Percentiles rank a stretch among this genome's conserved stretches.
These are phyloP conservation scores for Spergularia marina DNA, from an alignment of 148 eudicot species.

Conservation along the genomic window DNA sequence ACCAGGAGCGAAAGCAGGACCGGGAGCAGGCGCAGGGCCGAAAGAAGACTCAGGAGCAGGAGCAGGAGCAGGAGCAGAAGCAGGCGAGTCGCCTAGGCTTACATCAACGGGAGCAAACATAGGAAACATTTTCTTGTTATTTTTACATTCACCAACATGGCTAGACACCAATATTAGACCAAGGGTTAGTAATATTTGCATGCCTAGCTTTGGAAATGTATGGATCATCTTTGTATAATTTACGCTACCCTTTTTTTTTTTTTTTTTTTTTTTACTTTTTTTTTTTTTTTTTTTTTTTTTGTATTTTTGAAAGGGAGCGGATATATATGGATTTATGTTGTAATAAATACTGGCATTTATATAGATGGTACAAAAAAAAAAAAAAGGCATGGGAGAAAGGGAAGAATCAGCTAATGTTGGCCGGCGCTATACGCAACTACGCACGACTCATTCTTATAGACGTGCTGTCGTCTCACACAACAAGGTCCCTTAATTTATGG, in stretches of 20 bases:
- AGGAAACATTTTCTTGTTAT: no score
- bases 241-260: not conserved
- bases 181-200: not conserved
- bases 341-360: constrained; percentile 6
- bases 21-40: not conserved
- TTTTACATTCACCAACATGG: not conserved
- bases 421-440: not conserved
- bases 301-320: not conserved
- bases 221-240: not conserved
- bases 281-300: not conserved
- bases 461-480: constrained; percentile 9
- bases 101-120: no score
- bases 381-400: not conserved
- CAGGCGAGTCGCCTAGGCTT: not conserved
- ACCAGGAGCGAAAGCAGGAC: not conserved
- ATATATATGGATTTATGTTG: not conserved
- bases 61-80: not conserved
- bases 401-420: not conserved
- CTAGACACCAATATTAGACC: constrained; percentile 8
- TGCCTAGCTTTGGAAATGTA: not conserved
- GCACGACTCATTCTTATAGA: constrained; percentile 6
- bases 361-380: constrained; percentile 7
- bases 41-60: not conserved
- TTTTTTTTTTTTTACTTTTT: not conserved
- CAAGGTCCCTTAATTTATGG: not conserved